Evolutionary conservation across 2,329 filamentous ascomycete species (phyloP), one percentile per base, ranked within the genome.

Genomic region (Rhynchosporium secalis): DNA sequence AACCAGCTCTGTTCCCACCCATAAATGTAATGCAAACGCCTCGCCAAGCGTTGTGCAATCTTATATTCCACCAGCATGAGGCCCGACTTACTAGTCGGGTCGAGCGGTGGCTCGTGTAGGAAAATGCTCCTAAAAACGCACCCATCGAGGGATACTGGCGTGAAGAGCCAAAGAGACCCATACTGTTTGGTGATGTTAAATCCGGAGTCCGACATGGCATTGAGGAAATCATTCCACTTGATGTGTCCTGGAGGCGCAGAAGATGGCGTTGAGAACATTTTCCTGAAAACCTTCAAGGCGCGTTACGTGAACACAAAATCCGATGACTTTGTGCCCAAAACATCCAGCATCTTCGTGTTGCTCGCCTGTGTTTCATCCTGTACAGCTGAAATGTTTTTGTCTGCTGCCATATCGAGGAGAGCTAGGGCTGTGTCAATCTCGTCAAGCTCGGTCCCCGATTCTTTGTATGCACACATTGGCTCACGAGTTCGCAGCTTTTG

Each of bases 81-180:
- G 4, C 33, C 33, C 12, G 51, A 40, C 20, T 36, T 54, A 29
- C n/a, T 12, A 15, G 26, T 10, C 8, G 26, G 38, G 1, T 13
- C 51, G 7, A 54, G 36, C 7, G 9, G 33, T 29, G 51, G 51
- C 20, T 54, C 51, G 26, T 15, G 9, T 10, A 54, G 51, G 29
- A 54, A 54, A 7, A 41, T 28, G 20, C 51, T 54, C 20, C 33
- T 54, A 20, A 40, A 20, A n/a, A 29, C n/a, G 40, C 33, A 36
- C 1, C 9, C 33, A 9, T 36, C 36, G 6, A 54, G 51, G n/a
- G n/a, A 54, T 28, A 41, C 3, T 28, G 51, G 51, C n/a, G 36
- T 54, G 20, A 54, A 54, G 10, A 41, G 51, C 51, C 51, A 54
- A 38, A 54, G 51, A 40, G 51, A 41, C 10, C 51, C 51, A 41